Conservation (phyloP, 768 basidiomycete genomes). For the Tulasnella sp. region DNA sequence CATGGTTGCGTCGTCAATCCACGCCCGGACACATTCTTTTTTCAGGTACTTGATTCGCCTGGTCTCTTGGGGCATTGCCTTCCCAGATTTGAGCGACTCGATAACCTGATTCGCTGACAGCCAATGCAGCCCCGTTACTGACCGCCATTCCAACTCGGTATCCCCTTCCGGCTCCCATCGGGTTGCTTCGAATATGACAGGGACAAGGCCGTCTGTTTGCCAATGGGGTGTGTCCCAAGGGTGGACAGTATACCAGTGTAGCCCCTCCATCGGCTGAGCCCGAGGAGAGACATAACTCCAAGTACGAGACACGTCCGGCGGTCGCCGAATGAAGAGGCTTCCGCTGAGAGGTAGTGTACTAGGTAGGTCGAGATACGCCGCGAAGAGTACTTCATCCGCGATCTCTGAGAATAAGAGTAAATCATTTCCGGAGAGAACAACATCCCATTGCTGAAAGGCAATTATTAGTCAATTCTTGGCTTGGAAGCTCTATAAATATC, state of each 20-base stretch:
- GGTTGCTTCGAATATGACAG: not conserved
- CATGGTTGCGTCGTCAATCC: not conserved
- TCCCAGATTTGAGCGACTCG: not conserved
- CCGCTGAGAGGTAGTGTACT: not conserved
- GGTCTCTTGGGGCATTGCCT: not conserved
- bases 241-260: not conserved
- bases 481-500: not conserved
- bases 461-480: not conserved
- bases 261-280: not conserved
- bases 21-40: not conserved
- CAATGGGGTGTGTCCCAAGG: slow-evolving; percentile 9
- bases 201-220: not conserved
- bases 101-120: not conserved
- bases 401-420: not conserved
- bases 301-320: not conserved
- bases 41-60: not conserved
- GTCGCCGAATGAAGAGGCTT: not conserved
- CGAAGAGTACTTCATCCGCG: not conserved
- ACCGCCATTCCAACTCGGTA: not conserved
- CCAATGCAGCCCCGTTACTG: not conserved
- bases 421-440: not conserved
- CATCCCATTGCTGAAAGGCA: not conserved
- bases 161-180: not conserved
- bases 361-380: not conserved
- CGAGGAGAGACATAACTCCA: not conserved